These are phyloP conservation scores for Zasmidium cellare DNA, from an alignment of 2,329 filamentous ascomycete genomes.

Conservation along the genomic window DNA sequence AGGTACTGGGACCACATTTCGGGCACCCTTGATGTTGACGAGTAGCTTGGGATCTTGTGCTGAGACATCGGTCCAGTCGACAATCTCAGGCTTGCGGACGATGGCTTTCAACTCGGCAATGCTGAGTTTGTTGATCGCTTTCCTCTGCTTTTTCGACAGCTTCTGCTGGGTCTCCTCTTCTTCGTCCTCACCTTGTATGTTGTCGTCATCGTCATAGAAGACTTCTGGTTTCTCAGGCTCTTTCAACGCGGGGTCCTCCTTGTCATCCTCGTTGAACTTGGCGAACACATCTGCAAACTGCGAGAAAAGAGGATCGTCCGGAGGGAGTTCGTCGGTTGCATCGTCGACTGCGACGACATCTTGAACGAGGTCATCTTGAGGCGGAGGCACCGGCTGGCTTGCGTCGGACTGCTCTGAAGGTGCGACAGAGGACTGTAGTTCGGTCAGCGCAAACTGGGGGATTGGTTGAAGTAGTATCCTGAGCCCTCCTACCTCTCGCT, in stretches of 20 bases:
- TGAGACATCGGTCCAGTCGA: constrained; percentile 96
- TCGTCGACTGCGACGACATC: constrained; percentile 25
- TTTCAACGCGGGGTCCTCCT: constrained; percentile 54
- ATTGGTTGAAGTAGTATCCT: not conserved
- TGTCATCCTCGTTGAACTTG: constrained; percentile 68
- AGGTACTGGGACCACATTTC: constrained; percentile 94
- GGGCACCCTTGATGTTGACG: constrained; percentile 90
- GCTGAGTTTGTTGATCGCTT: constrained; percentile 86
- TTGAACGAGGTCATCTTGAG: constrained; percentile 29
- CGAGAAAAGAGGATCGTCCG: constrained; percentile 70
- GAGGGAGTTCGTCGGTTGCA: constrained; percentile 24
- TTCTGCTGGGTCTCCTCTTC: constrained; percentile 63
- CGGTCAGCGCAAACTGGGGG: constrained; percentile 13
- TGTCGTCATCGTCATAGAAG: constrained; percentile 80
- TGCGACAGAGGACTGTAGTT: constrained; percentile 11
- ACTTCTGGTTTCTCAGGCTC: constrained; percentile 80
- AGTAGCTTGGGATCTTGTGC: constrained; percentile 85
- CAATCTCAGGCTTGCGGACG: constrained; percentile 86
- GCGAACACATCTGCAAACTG: constrained; percentile 81
- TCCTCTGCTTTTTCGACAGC: constrained; percentile 92
- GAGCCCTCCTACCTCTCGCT: constrained; percentile 52
- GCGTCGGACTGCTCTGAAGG: constrained; percentile 33
- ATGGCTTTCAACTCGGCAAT: constrained; percentile 94
- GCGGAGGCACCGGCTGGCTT: constrained; percentile 26
- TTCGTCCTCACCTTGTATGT: constrained; percentile 83